Conservation (phyloP, 2,329 filamentous ascomycete species). For the Coniochaeta pulveracea region DNA sequence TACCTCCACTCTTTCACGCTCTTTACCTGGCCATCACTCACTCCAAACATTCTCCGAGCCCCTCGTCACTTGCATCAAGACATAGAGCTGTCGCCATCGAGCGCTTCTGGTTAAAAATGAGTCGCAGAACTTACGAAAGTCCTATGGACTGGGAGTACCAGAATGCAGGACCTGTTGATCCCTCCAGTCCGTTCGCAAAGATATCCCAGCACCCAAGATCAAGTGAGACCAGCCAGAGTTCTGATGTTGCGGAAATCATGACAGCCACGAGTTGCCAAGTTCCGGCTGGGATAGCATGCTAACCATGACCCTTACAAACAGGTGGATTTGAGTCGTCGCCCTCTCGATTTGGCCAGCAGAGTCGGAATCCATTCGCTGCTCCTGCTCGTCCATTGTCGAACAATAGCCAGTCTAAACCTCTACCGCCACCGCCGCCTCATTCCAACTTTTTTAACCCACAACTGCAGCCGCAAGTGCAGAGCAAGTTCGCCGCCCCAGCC, state of each 20-base stretch:
- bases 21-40: no score
- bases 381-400: neutral
- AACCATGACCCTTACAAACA: no score
- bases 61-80: neutral
- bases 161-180: slow-evolving; percentile 43
- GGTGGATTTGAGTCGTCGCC: slow-evolving; percentile 17
- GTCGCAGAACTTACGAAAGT: slow-evolving; percentile 44
- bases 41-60: neutral
- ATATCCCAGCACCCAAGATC: slow-evolving; percentile 30
- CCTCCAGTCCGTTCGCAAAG: slow-evolving; percentile 50
- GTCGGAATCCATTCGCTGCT: slow-evolving; percentile 15
- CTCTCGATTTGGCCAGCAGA: slow-evolving; percentile 9
- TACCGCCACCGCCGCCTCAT: slow-evolving; percentile 26
- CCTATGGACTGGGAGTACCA: slow-evolving; percentile 60
- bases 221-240: no score
- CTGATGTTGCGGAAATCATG: no score
- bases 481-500: slow-evolving; percentile 31
- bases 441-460: slow-evolving; percentile 35
- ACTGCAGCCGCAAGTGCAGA: slow-evolving; percentile 26
- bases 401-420: slow-evolving; percentile 12
- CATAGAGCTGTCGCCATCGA: no score
- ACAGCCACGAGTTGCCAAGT: no score
- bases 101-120: slow-evolving; percentile 23
- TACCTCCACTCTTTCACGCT: no score
- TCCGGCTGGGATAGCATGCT: no score